phyloP scores from a whole-genome alignment of 2,329 filamentous ascomycete species.

The Macrophomina phaseolina region DNA sequence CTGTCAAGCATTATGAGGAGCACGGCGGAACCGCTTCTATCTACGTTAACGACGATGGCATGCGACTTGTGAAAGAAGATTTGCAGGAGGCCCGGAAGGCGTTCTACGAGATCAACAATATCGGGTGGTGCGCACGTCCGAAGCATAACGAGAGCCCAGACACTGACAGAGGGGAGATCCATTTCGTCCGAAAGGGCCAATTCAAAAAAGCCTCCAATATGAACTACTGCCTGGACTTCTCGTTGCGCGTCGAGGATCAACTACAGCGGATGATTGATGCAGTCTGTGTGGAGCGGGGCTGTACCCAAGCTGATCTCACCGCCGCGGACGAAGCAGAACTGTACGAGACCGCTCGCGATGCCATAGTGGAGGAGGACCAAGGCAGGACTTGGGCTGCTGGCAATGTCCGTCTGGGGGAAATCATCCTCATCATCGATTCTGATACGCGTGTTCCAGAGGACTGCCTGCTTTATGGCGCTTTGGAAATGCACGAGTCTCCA shows the following conservation, averaged over 20 bases:
- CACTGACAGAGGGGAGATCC: constrained; percentile 52
- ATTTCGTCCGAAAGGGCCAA: constrained; percentile 64
- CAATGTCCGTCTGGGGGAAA: constrained; percentile 77
- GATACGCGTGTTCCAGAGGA: constrained; percentile 31
- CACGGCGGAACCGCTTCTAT: constrained; percentile 78
- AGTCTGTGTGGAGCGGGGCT: constrained; percentile 25
- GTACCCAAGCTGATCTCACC: constrained; percentile 34
- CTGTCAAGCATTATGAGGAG: constrained; percentile 74
- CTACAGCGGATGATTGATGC: background rate
- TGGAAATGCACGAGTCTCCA: constrained; percentile 29
- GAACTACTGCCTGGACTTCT: constrained; percentile 70
- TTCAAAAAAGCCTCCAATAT: constrained; percentile 70
- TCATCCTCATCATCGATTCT: constrained; percentile 62
- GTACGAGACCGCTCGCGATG: constrained; percentile 22
- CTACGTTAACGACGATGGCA: constrained; percentile 77
- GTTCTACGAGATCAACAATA: constrained; percentile 57
- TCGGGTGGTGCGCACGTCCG: constrained; percentile 57
- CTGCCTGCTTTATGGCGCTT: constrained; percentile 29
- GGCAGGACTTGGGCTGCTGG: constrained; percentile 75
- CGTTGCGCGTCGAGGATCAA: constrained; percentile 68
- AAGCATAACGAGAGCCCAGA: constrained; percentile 54
- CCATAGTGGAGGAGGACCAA: constrained; percentile 47
- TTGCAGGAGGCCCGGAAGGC: constrained; percentile 52
- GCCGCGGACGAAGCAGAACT: constrained; percentile 28
- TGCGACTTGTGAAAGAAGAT: constrained; percentile 65